A percentile compares a stretch with the other conserved stretches of the same genome.
Evolutionary conservation across 2,329 filamentous ascomycete genomes (phyloP).

Genomic region (Trichoderma oligosporum): DNA sequence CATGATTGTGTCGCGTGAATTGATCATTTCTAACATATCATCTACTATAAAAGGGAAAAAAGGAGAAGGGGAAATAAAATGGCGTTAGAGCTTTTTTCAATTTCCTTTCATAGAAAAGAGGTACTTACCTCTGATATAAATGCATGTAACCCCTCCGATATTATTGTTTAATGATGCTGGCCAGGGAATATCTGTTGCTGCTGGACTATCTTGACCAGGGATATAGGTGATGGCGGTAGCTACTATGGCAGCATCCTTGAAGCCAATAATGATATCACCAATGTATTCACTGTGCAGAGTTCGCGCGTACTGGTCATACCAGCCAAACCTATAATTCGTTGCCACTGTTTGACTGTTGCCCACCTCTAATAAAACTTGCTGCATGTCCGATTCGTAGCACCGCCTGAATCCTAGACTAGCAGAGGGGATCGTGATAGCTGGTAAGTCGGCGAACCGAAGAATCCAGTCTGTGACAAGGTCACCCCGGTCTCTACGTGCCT

Average conservation of each 20-base stretch:
- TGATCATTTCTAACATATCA: slow-evolving; percentile 35
- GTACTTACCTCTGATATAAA: slow-evolving; percentile 55
- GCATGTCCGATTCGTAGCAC: slow-evolving; percentile 46
- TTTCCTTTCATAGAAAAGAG: slow-evolving; percentile 18
- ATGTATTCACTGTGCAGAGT: slow-evolving; percentile 47
- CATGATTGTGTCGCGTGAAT: slow-evolving; percentile 47
- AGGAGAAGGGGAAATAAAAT: neutral
- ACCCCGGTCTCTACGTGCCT: slow-evolving; percentile 42
- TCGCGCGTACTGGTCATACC: slow-evolving; percentile 57
- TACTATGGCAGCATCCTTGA: slow-evolving; percentile 47
- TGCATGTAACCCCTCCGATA: slow-evolving; percentile 58
- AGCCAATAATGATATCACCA: slow-evolving; percentile 51
- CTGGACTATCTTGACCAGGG: slow-evolving; percentile 43
- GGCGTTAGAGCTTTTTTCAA: neutral
- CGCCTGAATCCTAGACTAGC: slow-evolving; percentile 42
- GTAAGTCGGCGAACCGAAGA: slow-evolving; percentile 49
- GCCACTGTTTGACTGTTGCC: slow-evolving; percentile 45
- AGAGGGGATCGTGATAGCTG: slow-evolving; percentile 38
- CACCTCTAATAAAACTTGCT: slow-evolving; percentile 46
- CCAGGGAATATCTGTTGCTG: slow-evolving; percentile 54
- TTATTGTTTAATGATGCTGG: slow-evolving; percentile 46
- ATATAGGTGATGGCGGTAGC: slow-evolving; percentile 54
- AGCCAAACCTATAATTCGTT: slow-evolving; percentile 49
- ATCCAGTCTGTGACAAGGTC: slow-evolving; percentile 53
- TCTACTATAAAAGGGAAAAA: neutral